A percentile compares a stretch with the other conserved stretches of the same genome.
Conservation (phyloP, 768 basidiomycete species). For the Russula brevipes region DNA sequence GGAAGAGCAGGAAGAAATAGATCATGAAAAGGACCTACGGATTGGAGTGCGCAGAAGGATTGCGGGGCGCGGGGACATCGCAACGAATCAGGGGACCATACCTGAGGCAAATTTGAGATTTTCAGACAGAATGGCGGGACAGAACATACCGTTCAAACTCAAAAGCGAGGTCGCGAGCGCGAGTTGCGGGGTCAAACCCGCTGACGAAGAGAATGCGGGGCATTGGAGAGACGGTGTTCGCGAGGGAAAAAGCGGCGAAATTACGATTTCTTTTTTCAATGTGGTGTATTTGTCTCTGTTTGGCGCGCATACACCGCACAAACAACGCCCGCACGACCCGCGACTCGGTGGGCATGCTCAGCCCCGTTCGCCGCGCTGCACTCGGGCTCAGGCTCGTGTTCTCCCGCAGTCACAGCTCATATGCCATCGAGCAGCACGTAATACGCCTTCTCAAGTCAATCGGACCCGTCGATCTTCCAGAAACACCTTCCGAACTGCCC, state of each 20-base stretch:
- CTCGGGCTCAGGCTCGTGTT: not conserved
- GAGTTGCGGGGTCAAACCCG: slow-evolving; percentile 77
- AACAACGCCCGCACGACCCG: not conserved
- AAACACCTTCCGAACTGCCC: not conserved
- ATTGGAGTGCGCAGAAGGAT: slow-evolving; percentile 65
- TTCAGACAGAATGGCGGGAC: not conserved
- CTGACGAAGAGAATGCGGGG: slow-evolving; percentile 84
- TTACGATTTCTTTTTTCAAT: not conserved
- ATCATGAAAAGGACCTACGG: slow-evolving; percentile 60
- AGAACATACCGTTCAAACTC: slow-evolving; percentile 74
- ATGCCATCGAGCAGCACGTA: not conserved
- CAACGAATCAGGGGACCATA: slow-evolving; percentile 82
- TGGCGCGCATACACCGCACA: not conserved
- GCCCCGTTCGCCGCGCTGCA: not conserved
- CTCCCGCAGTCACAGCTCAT: not conserved
- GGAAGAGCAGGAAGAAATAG: slow-evolving; percentile 25
- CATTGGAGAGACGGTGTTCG: slow-evolving; percentile 35
- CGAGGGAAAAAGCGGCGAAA: not conserved
- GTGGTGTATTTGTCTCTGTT: not conserved
- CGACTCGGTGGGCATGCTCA: not conserved
- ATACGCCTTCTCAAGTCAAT: not conserved
- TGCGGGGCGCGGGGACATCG: slow-evolving; percentile 84
- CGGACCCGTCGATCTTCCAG: not conserved
- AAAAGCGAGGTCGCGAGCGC: slow-evolving; percentile 76
- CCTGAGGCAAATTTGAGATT: slow-evolving; percentile 34